Evolutionary conservation across 306 rosid species (phyloP).

Genomic region (Prosopis cineraria): DNA sequence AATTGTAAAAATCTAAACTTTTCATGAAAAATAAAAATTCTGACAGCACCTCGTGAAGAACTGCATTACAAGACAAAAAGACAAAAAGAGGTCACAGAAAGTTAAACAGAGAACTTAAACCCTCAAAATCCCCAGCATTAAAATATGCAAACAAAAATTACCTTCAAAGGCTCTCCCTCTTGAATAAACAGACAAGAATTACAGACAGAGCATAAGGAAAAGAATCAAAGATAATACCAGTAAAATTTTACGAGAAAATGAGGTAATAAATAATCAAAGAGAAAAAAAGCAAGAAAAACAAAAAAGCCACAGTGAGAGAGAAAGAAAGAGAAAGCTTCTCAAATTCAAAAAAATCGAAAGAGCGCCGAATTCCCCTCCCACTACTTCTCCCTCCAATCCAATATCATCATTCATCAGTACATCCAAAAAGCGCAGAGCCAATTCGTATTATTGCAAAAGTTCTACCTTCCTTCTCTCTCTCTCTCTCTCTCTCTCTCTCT

Average conservation of each 20-base stretch:
- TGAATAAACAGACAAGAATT: constrained; percentile 50
- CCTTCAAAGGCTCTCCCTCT: constrained; percentile 34
- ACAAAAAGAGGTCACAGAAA: constrained; percentile 85
- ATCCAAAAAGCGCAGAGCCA: constrained; percentile 32
- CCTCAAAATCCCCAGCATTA: constrained; percentile 20
- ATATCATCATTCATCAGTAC: constrained; percentile 11
- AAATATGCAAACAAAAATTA: not conserved
- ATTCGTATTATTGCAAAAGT: constrained; percentile 2
- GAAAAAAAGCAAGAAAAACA: not conserved
- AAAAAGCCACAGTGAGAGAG: not conserved
- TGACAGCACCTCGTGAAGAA: constrained; percentile 98
- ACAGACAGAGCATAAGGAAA: constrained; percentile 52
- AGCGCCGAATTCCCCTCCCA: constrained; percentile 48
- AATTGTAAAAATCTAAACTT: constrained; percentile 44
- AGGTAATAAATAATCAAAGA: constrained; percentile 40
- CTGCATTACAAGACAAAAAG: constrained; percentile 98
- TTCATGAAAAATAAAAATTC: constrained; percentile 53
- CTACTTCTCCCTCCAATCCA: constrained; percentile 32
- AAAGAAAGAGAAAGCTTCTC: constrained; percentile 21
- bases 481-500: constrained; percentile 29
- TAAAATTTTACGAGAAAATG: constrained; percentile 39
- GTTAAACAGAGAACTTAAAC: constrained; percentile 47
- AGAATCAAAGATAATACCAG: no score
- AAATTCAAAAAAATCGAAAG: constrained; percentile 59
- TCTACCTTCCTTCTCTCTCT: constrained; percentile 10